A percentile compares a stretch with the other conserved stretches of the same genome.
Evolutionary conservation across 1,139 yeast species (phyloP).

Genomic region (Sugiyamaella pinicola): DNA sequence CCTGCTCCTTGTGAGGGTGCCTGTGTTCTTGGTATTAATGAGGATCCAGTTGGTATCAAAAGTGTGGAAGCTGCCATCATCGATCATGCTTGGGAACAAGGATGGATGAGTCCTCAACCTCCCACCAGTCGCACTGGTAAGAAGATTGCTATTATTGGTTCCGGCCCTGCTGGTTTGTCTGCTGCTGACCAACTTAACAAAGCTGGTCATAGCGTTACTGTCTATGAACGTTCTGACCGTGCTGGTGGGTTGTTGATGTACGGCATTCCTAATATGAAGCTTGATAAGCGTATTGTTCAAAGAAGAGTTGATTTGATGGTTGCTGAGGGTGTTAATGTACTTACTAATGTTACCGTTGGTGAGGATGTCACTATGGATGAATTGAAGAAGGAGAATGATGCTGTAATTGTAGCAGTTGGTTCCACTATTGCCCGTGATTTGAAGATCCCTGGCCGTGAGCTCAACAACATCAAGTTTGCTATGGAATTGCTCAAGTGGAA

Average conservation of each 20-base stretch:
- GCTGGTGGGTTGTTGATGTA: slow-evolving; percentile 98
- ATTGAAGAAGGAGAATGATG: slow-evolving; percentile 66
- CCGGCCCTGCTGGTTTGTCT: slow-evolving; percentile 97
- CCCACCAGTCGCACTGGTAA: slow-evolving; percentile 83
- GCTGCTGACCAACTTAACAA: slow-evolving; percentile 95
- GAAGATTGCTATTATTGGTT: slow-evolving; percentile 83
- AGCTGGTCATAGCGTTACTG: slow-evolving; percentile 91
- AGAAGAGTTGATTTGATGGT: slow-evolving; percentile 89
- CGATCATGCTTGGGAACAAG: slow-evolving; percentile 94
- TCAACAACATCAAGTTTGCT: slow-evolving; percentile 88
- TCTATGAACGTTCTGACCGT: slow-evolving; percentile 91
- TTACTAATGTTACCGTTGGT: slow-evolving; percentile 78
- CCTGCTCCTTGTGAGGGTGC: slow-evolving; percentile 99
- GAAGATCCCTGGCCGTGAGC: slow-evolving; percentile 89
- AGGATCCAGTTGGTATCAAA: slow-evolving; percentile 95
- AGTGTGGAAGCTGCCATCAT: slow-evolving; percentile 95
- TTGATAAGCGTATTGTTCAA: slow-evolving; percentile 89
- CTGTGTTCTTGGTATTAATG: slow-evolving; percentile 91
- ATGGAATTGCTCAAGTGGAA: slow-evolving; percentile 89
- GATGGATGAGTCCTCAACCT: slow-evolving; percentile 89
- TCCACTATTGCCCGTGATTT: slow-evolving; percentile 96
- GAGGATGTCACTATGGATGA: slow-evolving; percentile 72
- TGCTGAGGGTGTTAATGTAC: slow-evolving; percentile 85
- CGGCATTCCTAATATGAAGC: slow-evolving; percentile 99
- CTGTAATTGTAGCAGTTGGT: slow-evolving; percentile 92